These are phyloP conservation scores for Stachybotrys echinatus DNA, from an alignment of 2,329 filamentous ascomycete genomes.

Conservation along the genomic window DNA sequence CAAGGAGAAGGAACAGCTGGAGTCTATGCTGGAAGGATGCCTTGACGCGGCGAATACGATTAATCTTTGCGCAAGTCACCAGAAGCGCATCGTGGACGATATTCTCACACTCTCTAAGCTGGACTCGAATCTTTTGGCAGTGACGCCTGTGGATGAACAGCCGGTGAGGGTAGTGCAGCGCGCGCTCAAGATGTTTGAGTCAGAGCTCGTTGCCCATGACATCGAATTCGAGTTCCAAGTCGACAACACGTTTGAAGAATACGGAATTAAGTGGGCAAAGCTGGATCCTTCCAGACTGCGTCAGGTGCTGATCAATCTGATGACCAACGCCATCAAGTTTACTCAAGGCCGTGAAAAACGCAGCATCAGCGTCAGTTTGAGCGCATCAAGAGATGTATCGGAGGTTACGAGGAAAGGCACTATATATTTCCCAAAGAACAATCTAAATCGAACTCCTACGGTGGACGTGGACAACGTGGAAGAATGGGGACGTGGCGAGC, in stretches of 20 bases:
- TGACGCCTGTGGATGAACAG: constrained; percentile 66
- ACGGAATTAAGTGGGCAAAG: constrained; percentile 66
- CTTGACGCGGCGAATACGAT: constrained; percentile 79
- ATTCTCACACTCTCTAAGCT: constrained; percentile 64
- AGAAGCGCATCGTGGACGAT: constrained; percentile 67
- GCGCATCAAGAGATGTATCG: constrained; percentile 51
- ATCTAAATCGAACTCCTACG: constrained; percentile 24
- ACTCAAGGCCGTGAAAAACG: constrained; percentile 55
- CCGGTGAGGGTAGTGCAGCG: constrained; percentile 63
- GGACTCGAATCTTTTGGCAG: constrained; percentile 64
- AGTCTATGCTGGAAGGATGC: constrained; percentile 46
- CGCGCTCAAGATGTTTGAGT: constrained; percentile 74
- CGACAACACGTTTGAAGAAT: constrained; percentile 59
- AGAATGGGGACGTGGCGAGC: constrained; percentile 69
- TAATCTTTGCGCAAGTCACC: constrained; percentile 71
- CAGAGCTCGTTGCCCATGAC: constrained; percentile 65
- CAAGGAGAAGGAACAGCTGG: constrained; percentile 35
- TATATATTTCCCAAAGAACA: constrained; percentile 42
- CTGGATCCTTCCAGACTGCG: constrained; percentile 70
- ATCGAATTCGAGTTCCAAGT: constrained; percentile 67
- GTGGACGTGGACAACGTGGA: constrained; percentile 44
- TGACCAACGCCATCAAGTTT: constrained; percentile 63
- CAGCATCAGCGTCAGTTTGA: constrained; percentile 59
- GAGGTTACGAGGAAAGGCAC: constrained; percentile 33
- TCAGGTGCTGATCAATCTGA: constrained; percentile 72